Percentiles rank a stretch among this genome's conserved stretches.
These are phyloP conservation scores for Apodospora peruviana DNA, from an alignment of 495 filamentous ascomycete species.

Conservation along the genomic window DNA sequence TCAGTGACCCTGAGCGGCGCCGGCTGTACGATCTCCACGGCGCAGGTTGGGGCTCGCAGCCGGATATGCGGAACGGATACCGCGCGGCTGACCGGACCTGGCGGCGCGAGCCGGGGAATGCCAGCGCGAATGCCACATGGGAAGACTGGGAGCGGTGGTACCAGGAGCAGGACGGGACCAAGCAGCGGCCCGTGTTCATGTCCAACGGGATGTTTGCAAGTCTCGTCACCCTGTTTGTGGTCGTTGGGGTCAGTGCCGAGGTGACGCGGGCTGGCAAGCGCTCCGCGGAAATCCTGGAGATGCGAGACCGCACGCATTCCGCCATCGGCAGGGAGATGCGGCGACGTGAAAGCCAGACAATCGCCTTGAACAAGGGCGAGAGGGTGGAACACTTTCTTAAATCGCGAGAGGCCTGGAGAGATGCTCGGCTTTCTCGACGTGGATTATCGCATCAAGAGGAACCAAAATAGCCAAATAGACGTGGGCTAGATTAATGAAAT, in stretches of 20 bases:
- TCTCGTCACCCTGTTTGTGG: conserved; percentile 59
- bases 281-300: conserved; percentile 52
- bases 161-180: conserved; percentile 42
- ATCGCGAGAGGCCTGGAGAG: conserved; percentile 49
- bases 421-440: conserved; percentile 10
- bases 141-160: conserved; percentile 97
- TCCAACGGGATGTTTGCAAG: conserved; percentile 71
- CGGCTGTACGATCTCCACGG: conserved; percentile 78
- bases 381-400: conserved; percentile 69
- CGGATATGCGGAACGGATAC: conserved; percentile 30
- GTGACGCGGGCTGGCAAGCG: conserved; percentile 58
- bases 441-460: background rate
- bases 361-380: conserved; percentile 49
- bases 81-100: conserved; percentile 42
- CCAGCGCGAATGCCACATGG: conserved; percentile 87
- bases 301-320: conserved; percentile 55
- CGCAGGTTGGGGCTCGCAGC: conserved; percentile 63
- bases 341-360: conserved; percentile 47
- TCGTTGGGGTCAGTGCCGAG: conserved; percentile 62
- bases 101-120: conserved; percentile 44
- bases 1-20: conserved; percentile 76
- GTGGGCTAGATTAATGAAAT: background rate
- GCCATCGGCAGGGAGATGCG: conserved; percentile 57
- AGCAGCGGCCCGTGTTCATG: conserved; percentile 58
- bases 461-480: background rate